Base-by-base conservation (phyloP, 805 yeast species). In the Starmerella apis region DNA sequence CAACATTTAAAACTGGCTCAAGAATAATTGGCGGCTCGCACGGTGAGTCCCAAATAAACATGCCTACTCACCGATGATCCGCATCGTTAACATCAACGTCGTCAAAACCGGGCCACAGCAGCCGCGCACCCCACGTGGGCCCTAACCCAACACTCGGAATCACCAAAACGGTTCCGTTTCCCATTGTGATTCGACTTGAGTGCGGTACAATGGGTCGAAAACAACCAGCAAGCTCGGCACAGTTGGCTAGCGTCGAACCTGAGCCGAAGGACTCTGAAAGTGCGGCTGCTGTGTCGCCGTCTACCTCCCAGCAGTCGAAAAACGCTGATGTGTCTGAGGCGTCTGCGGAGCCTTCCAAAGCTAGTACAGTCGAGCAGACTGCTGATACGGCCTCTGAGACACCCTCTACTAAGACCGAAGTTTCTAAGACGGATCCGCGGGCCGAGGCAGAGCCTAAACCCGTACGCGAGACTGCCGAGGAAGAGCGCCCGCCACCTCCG, bases 401-500 rank as follows among this genome's bases (percentile, higher is more conserved):
- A 7, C 33, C 31, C 28, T 37, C 36, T 8, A 13, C 11, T 13
- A 27, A 27, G 13, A 13, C 13, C 36, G 16, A 32, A 18, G 22
- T 14, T 19, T 7, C 18, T 46, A 18, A 14, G 14, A 20, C 39
- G 45, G 31, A 33, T 43, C 24, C 49, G 31, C 31, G 9, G 14
- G 25, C 39, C 22, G 41, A 38, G 14, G 47, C 25, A 13, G 36
- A 3, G 31, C 33, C 35, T 4, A 28, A 27, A 4, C 33, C 23
- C 22, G 25, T 23, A 6, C 39, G n/a, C 25, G 33, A 24, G 27
- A 11, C 35, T 8, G 43, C 27, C 8, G 46, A 14, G 16, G 47
- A 28, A 36, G 39, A 14, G 13, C 31, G 18, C 16, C 23, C 38
- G 39, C 44, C 49, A 11, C 52, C 52, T 20, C 82, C 82, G 14